Evolutionary conservation across 768 basidiomycete species (phyloP).

Genomic region (Fomitopsis serialis): DNA sequence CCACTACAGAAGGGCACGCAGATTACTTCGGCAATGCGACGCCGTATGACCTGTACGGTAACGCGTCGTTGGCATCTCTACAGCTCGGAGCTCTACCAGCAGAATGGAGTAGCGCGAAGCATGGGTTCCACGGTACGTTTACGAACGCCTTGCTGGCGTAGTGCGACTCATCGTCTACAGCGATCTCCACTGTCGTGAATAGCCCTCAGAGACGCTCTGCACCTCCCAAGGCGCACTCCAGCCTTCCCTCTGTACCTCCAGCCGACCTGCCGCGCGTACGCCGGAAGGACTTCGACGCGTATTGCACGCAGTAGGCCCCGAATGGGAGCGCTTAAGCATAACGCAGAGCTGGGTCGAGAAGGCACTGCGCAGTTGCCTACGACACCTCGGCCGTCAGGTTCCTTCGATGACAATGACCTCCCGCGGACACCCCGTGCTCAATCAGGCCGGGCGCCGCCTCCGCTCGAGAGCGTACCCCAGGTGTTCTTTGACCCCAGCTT

Average conservation of each 20-base stretch:
- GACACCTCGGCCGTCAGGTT: slow-evolving; percentile 8
- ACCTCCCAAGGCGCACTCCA: slow-evolving; percentile 84
- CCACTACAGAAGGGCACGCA: slow-evolving; percentile 60
- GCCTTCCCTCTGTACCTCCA: slow-evolving; percentile 64
- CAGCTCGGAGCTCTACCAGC: slow-evolving; percentile 44
- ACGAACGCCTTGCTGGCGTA: neutral
- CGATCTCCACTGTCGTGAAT: slow-evolving; percentile 90
- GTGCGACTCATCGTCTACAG: slow-evolving; percentile 34
- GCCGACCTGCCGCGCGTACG: slow-evolving; percentile 77
- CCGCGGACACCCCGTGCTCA: slow-evolving; percentile 26
- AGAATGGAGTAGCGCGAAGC: slow-evolving; percentile 77
- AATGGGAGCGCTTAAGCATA: slow-evolving; percentile 74
- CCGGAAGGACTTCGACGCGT: slow-evolving; percentile 80
- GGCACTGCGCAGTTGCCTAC: slow-evolving; percentile 25
- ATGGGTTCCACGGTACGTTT: slow-evolving; percentile 82
- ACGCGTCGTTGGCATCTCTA: slow-evolving; percentile 44
- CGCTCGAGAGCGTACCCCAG: slow-evolving; percentile 69
- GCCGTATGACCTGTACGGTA: slow-evolving; percentile 36
- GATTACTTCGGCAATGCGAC: slow-evolving; percentile 48
- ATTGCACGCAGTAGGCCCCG: slow-evolving; percentile 65
- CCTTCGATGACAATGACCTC: slow-evolving; percentile 11
- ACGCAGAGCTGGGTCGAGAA: slow-evolving; percentile 26
- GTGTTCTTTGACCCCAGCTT: slow-evolving; percentile 80
- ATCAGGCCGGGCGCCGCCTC: slow-evolving; percentile 48
- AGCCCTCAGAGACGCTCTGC: slow-evolving; percentile 81